phyloP scores from a whole-genome alignment of 768 basidiomycete genomes.

The Boletellus emodensis region DNA sequence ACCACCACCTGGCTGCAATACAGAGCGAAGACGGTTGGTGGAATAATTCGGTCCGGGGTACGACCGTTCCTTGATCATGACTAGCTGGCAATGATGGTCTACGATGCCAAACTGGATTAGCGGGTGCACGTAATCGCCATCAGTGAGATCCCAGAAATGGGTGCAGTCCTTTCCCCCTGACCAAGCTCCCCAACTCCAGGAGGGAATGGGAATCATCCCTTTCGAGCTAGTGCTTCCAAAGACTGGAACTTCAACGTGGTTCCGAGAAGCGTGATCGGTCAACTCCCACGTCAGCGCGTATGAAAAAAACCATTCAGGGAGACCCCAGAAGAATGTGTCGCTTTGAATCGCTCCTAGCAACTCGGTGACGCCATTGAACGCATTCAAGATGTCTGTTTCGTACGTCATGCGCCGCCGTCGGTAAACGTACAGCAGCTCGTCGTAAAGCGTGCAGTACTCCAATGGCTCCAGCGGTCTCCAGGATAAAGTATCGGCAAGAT shows the following conservation, averaged over 20 bases:
- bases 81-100: not conserved
- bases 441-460: not conserved
- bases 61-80: too few species aligned
- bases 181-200: slow-evolving; percentile 19
- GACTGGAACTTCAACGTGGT: not conserved
- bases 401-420: slow-evolving; percentile 9
- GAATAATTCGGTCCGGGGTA: too few species aligned
- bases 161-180: not conserved
- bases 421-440: slow-evolving; percentile 2
- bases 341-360: slow-evolving; percentile 6
- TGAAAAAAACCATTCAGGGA: slow-evolving; percentile 15
- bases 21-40: too few species aligned
- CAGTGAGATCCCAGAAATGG: not conserved
- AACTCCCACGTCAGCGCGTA: slow-evolving; percentile 6
- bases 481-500: not conserved
- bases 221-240: slow-evolving; percentile 5
- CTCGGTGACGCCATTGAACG: slow-evolving; percentile 13
- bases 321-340: slow-evolving; percentile 15
- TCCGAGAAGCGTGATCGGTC: not conserved
- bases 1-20: too few species aligned
- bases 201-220: slow-evolving; percentile 9
- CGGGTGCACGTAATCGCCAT: not conserved
- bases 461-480: slow-evolving; percentile 1
- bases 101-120: slow-evolving; percentile 8
- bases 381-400: slow-evolving; percentile 13